Evolutionary conservation across 192 early-diverging fungal genomes (phyloP).

Genomic region (Blastocladiella britannica): DNA sequence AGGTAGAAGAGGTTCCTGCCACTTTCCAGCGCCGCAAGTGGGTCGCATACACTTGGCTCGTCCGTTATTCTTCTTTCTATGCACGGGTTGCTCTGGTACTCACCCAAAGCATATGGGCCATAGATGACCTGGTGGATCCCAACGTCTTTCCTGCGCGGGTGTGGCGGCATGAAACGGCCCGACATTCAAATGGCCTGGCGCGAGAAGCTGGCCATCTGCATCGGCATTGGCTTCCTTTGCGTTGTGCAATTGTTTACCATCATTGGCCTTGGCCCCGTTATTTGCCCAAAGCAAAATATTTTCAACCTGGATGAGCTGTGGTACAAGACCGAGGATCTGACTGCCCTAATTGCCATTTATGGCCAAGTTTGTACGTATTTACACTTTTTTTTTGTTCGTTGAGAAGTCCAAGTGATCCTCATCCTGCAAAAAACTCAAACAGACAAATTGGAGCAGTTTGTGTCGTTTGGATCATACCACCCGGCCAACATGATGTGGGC

Average conservation of each 20-base stretch:
- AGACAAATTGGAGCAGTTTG: constrained; percentile 5
- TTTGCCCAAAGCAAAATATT: constrained; percentile 57
- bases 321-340: constrained; percentile 22
- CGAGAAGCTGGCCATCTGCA: constrained; percentile 70
- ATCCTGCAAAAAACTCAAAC: no score
- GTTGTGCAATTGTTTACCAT: constrained; percentile 70
- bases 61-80: no score
- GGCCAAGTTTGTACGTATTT: constrained; percentile 73
- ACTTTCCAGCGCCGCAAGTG: not conserved
- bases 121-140: constrained; percentile 85
- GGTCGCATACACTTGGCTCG: not conserved
- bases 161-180: constrained; percentile 59
- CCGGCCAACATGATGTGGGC: not conserved
- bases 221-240: constrained; percentile 62
- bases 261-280: constrained; percentile 55
- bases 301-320: constrained; percentile 42
- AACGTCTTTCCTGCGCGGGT: constrained; percentile 22
- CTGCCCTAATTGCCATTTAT: constrained; percentile 47
- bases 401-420: no score
- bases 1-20: no score
- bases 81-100: constrained; percentile 25
- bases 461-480: constrained; percentile 25
- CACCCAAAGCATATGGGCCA: constrained; percentile 35
- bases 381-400: no score
- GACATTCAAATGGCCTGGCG: constrained; percentile 91